Percentiles rank a stretch among this genome's conserved stretches.
Conservation (phyloP, 148 eudicot species). For the Gaultheria prostrata region DNA sequence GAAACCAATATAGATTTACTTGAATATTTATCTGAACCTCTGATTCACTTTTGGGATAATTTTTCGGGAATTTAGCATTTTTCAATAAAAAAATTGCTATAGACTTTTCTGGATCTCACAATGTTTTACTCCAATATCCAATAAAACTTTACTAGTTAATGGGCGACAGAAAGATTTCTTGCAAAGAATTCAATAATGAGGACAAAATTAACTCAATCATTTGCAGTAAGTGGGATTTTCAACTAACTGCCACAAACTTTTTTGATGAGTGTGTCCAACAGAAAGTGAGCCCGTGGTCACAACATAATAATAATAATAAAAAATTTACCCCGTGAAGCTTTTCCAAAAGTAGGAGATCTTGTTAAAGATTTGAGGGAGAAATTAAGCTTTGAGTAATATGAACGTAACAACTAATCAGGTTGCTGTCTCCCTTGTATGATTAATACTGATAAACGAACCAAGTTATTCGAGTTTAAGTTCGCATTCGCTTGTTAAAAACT, state of each 20-base stretch:
- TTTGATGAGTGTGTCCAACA: background rate
- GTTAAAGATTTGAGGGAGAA: background rate
- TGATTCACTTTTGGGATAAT: too few species aligned
- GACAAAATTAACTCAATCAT: slow-evolving; percentile 5
- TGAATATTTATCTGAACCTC: too few species aligned
- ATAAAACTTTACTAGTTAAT: background rate
- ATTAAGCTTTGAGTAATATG: background rate
- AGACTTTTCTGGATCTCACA: background rate
- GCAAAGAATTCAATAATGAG: background rate
- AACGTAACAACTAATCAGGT: background rate
- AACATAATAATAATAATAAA: background rate
- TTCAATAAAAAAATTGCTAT: background rate
- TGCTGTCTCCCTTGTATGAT: too few species aligned
- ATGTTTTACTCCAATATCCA: background rate
- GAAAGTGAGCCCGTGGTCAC: background rate
- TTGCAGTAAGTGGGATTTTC: background rate
- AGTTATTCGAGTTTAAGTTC: background rate
- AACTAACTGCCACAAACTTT: background rate
- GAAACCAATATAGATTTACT: too few species aligned
- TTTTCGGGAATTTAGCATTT: too few species aligned
- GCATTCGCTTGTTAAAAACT: background rate
- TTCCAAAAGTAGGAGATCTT: background rate
- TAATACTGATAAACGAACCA: background rate
- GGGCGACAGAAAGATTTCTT: background rate
- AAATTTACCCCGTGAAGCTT: background rate